Base-by-base conservation (phyloP, 192 early-diverging fungal genomes). In the Coemansia brasiliensis region DNA sequence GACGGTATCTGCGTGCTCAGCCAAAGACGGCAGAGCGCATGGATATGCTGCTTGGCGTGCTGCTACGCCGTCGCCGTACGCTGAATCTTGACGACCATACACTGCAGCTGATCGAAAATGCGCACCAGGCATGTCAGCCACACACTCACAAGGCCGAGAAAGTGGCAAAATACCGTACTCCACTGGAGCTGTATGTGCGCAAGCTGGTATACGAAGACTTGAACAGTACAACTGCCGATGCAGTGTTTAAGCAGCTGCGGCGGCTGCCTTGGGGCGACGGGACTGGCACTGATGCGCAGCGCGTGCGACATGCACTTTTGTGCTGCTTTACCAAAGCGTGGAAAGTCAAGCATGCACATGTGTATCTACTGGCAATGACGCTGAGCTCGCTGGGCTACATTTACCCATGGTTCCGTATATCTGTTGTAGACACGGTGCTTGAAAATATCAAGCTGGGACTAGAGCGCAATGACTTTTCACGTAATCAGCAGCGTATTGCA, bases 401-500 rank as follows among this genome's bases (percentile, higher is more conserved):
- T 58, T 88, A 98, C 54, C 88, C 94, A 13, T 87, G 86, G 37
- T 94, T 99, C 82, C 92, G 90, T 5, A 82, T 96, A 3, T 65
- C 80, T n/a, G 80, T 99, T 2, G 91, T 98, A 1, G 95, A 99
- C 37, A 67, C 80, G 6, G 81, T 91, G 2, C 57, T 97, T 16
- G 97, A 99, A 58, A 85, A 87, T 16, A 87, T 99, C 43, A 84
- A 91, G 52, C 70, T 89, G n/a, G 97, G 92, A 0, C 61, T 98
- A 40, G 97, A 99, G 79, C 84, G 83, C 39, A 99, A 97, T 67
- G 78, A 93, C 38, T 99, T 94, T 69, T 87, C 89, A 43, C 89
- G 92, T 57, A 99, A 96, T 62, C 96, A 96, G 77, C 83, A 86
- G 52, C 83, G 97, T 21, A 85, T 98, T 39, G 83, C 92, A 1